phyloP scores from a whole-genome alignment of 1,284 basidiomycete genomes.

The Fomes fomentarius region DNA sequence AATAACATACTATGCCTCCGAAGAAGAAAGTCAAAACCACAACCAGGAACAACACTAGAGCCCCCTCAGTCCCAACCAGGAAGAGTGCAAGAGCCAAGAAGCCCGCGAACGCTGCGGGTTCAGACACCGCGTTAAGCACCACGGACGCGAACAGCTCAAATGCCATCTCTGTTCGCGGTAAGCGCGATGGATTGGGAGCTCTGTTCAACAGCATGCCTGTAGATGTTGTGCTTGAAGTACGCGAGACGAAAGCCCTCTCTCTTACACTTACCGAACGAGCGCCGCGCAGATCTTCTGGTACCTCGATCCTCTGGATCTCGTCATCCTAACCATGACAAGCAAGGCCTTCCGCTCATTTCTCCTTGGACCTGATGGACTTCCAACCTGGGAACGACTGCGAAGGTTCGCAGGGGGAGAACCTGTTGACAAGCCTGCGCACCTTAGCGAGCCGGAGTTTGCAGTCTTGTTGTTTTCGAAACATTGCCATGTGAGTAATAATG shows the following conservation, averaged over 20 bases:
- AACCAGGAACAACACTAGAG: not conserved
- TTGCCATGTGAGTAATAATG: constrained; percentile 21
- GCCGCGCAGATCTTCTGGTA: constrained; percentile 50
- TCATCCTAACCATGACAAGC: constrained; percentile 43
- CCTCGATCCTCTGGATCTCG: constrained; percentile 49
- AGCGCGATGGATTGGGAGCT: constrained; percentile 10
- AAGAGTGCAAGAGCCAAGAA: not conserved
- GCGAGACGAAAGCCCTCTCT: not conserved
- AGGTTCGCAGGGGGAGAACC: constrained; percentile 2
- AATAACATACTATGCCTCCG: not conserved
- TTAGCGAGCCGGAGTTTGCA: constrained; percentile 34
- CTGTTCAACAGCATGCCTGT: constrained; percentile 22
- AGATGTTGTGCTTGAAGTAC: constrained; percentile 17
- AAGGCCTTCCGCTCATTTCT: constrained; percentile 40
- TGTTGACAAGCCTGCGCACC: constrained; percentile 34
- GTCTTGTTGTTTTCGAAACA: constrained; percentile 28
- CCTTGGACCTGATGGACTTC: constrained; percentile 35
- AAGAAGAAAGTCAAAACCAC: not conserved
- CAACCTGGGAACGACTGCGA: constrained; percentile 43
- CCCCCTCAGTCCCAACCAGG: not conserved
- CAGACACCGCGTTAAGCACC: too few species aligned
- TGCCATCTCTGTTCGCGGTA: constrained; percentile 14
- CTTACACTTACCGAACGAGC: not conserved
- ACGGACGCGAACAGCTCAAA: too few species aligned
- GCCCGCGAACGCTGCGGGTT: not conserved